Evolutionary conservation across 352 stramenopile genomes (phyloP), one percentile per base, ranked within the genome.

Genomic region (Blastocystis sp.): DNA sequence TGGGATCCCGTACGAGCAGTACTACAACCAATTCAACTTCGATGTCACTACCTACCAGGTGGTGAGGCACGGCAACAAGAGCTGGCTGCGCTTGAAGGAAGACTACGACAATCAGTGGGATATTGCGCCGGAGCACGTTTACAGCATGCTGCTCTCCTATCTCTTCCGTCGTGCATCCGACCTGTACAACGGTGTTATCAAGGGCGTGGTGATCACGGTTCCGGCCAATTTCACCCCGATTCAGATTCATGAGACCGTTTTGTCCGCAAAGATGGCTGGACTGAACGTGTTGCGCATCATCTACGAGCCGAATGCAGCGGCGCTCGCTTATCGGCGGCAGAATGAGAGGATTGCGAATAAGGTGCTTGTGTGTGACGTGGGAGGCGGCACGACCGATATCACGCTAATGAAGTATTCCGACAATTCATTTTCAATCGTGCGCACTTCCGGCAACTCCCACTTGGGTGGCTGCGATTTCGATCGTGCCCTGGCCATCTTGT

Each of bases 401-500:
- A 48, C 53, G 10, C 14, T 84, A 28, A 28, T 84, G 23, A 17
- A 48, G 41, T n/a, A n/a, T 4, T 28, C 17, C 2, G 48, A 69
- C 2, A 34, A 34, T 52, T 28, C 5, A 17, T 60, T 66, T n/a
- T 14, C n/a, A 2, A 28, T 84, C 21, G 10, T 84, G 2, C 38
- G n/a, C 21, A 84, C 34, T 21, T 23, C 10, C 19, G 56, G 74
- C 9, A 11, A 67, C n/a, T 38, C 41, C 1, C 23, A n/a, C 14
- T 69, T 84, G 17, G 74, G 74, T 41, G 74, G 74, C 5, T 41
- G 48, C 34, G 74, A 84, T 9, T 67, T 84, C 48, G 74, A 84
- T 69, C 3, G 21, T 11, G 7, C 53, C 5, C 65, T 84, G 38
- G 38, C 21, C 0, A 52, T 48, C 11, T 11, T 67, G 38, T 59